Conservation (phyloP, 345 rosid genomes). For the Acer saccharum region DNA sequence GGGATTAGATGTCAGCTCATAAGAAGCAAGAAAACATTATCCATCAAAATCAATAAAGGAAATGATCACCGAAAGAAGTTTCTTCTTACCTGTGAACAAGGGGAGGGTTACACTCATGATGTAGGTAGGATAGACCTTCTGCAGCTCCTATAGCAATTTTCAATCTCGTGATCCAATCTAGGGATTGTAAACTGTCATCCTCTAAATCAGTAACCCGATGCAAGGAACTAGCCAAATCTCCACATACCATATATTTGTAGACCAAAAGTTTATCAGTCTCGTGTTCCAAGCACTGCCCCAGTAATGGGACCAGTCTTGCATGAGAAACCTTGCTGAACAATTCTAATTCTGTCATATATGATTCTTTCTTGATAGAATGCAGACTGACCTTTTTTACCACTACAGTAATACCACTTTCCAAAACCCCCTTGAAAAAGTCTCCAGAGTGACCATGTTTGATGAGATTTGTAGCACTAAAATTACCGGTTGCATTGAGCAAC, state of each 20-base stretch:
- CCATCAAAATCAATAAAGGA: constrained; percentile 14
- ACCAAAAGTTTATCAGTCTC: constrained; percentile 76
- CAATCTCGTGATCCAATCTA: constrained; percentile 94
- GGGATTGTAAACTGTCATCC: constrained; percentile 62
- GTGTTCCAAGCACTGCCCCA: constrained; percentile 80
- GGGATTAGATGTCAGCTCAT: not conserved
- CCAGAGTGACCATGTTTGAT: constrained; percentile 91
- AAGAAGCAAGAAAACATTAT: not conserved
- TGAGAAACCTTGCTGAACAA: constrained; percentile 67
- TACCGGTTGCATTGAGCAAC: constrained; percentile 57
- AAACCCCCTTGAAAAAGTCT: constrained; percentile 63
- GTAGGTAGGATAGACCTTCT: constrained; percentile 80
- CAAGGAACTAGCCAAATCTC: constrained; percentile 77
- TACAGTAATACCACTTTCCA: constrained; percentile 59
- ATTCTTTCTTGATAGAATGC: constrained; percentile 53
- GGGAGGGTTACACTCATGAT: constrained; percentile 89
- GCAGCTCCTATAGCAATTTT: constrained; percentile 91
- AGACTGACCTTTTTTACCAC: constrained; percentile 68
- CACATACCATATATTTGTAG: constrained; percentile 78
- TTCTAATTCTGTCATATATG: constrained; percentile 62
- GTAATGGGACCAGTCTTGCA: constrained; percentile 70
- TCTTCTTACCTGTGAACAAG: constrained; percentile 79
- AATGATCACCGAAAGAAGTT: constrained; percentile 11
- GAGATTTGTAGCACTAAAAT: constrained; percentile 60
- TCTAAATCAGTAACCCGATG: constrained; percentile 51